Evolutionary conservation across 768 basidiomycete species (phyloP), one percentile per base, ranked within the genome.

Genomic region (Phanerochaete carnosa): DNA sequence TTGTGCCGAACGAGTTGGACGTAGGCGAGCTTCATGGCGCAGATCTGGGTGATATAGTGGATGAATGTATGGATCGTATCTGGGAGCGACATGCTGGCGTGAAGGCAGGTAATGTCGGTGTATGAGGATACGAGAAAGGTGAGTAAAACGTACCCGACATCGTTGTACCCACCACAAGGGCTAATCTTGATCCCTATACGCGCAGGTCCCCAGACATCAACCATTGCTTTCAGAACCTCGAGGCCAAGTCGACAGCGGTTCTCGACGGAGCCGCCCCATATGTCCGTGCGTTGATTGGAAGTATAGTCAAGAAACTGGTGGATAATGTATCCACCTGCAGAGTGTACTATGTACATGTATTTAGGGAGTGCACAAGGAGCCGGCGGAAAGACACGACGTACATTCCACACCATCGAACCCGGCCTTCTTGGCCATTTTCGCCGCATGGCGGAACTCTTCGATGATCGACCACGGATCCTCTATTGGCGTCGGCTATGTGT

Each of bases 251-350:
- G 69, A 6, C 73, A 64, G 19, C 82, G 74, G 65, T 80, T 79
- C 69, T 80, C 80, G 46, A 81, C 60, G 5, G 73, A 74, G 0
- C 83, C 83, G 5, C 83, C 83, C 68, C 79, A 84, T 58, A 74
- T 70, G 72, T 81, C 80, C 25, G 72, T 76, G 33, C 80, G 75
- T 45, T 73, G 69, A 71, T 82, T 81, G 29, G 70, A 57, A 9
- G 60, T 64, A 45, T 69, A 56, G 59, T 78, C 74, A 22, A 77
- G 54, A 69, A 80, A 80, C 65, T 80, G 77, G 63, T 81, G 75
- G 49, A 69, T 15, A 19, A 75, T 66, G 59, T 69, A 72, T 11
- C 74, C 75, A 55, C 70, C 64, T 28, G 70, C 69, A 49, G 61
- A 65, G 39, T 70, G 70, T 7, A 72, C 46, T 60, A 23, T 37